Conservation (phyloP, 805 yeast species). For the Candida glaebosa region DNA sequence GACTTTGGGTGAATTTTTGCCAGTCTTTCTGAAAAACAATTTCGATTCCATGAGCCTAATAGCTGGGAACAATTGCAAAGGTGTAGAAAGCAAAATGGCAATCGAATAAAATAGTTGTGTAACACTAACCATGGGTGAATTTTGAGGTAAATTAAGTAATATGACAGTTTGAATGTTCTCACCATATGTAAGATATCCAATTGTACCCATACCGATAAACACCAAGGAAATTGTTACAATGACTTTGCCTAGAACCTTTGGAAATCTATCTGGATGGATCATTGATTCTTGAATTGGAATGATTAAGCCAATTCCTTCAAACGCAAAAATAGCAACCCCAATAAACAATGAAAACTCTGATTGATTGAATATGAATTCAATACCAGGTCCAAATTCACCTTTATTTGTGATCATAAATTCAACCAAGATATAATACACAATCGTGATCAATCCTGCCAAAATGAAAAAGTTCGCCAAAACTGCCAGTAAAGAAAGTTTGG, state of each 20-base stretch:
- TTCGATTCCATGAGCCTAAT: conserved; percentile 67
- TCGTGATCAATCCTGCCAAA: conserved; percentile 60
- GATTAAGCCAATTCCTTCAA: conserved; percentile 80
- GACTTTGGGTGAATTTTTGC: conserved; percentile 48
- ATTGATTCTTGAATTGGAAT: conserved; percentile 82
- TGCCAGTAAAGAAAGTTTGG: conserved; percentile 70
- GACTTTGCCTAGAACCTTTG: conserved; percentile 59
- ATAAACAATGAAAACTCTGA: conserved; percentile 67
- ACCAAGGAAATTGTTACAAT: conserved; percentile 59
- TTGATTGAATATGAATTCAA: conserved; percentile 49
- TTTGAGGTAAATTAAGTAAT: conserved; percentile 68
- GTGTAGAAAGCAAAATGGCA: conserved; percentile 75
- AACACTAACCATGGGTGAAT: conserved; percentile 53
- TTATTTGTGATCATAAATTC: conserved; percentile 37
- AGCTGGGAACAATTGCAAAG: conserved; percentile 79
- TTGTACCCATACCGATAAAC: conserved; percentile 59
- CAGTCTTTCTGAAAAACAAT: conserved; percentile 49
- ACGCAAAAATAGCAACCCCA: conserved; percentile 85
- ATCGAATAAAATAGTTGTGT: conserved; percentile 71
- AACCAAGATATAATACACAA: conserved; percentile 49
- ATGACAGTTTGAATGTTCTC: conserved; percentile 62
- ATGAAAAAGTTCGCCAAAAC: conserved; percentile 69
- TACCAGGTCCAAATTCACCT: conserved; percentile 42
- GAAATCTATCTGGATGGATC: conserved; percentile 71
- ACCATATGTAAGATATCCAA: conserved; percentile 74